Evolutionary conservation across 1,139 yeast species (phyloP).

Genomic region (Geotrichum macrosporum): DNA sequence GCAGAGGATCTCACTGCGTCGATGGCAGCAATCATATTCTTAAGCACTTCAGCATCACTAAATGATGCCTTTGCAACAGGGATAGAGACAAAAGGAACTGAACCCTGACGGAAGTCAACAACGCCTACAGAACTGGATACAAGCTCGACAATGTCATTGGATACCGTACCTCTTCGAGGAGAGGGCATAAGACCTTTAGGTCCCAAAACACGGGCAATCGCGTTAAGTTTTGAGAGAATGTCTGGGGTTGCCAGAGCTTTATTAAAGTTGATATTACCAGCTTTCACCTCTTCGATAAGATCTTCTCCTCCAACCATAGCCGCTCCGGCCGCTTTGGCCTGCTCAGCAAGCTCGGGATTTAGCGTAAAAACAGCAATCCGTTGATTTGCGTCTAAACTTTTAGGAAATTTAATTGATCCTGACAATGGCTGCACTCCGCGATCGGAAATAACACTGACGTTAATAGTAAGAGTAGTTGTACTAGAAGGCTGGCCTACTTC

Average conservation of each 20-base stretch:
- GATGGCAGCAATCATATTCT: conserved; percentile 67
- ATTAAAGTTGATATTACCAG: conserved; percentile 63
- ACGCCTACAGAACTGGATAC: conserved; percentile 60
- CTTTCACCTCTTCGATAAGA: conserved; percentile 56
- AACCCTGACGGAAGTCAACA: conserved; percentile 64
- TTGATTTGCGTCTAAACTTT: conserved; percentile 58
- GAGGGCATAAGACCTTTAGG: conserved; percentile 89
- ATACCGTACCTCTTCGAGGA: conserved; percentile 80
- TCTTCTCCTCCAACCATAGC: conserved; percentile 66
- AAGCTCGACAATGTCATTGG: conserved; percentile 55
- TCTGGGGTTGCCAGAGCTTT: conserved; percentile 86
- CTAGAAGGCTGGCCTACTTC: conserved; percentile 78
- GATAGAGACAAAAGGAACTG: conserved; percentile 46
- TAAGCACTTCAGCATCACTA: conserved; percentile 68
- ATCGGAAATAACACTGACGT: conserved; percentile 66
- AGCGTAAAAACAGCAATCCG: conserved; percentile 66
- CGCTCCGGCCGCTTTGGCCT: conserved; percentile 58
- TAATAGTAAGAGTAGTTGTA: conserved; percentile 64
- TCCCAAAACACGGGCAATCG: conserved; percentile 72
- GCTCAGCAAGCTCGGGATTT: conserved; percentile 49
- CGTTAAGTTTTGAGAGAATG: conserved; percentile 53
- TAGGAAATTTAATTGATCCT: conserved; percentile 76
- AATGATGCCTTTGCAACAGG: conserved; percentile 67
- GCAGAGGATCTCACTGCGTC: conserved; percentile 60
- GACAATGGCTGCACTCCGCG: conserved; percentile 71